These are phyloP conservation scores for Aspergillus costaricaensis DNA, from an alignment of 2,329 filamentous ascomycete genomes.

Conservation along the genomic window DNA sequence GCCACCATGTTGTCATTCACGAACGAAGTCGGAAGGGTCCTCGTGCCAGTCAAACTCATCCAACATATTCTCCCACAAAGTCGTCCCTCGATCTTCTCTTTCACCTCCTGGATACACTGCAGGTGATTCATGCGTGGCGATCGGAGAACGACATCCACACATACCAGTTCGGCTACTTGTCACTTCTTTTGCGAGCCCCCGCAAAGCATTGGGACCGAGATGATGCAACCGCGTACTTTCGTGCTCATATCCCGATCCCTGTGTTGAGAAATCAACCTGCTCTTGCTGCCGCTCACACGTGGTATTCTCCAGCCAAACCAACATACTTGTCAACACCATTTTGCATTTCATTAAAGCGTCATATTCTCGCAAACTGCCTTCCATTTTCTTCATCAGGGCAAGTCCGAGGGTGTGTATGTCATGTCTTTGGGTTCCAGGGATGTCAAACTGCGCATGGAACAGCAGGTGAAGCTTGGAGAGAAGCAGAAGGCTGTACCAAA, in stretches of 20 bases:
- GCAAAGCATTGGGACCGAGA: too few species aligned
- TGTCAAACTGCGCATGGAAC: neutral
- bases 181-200: too few species aligned
- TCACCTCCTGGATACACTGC: too few species aligned
- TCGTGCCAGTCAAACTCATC: too few species aligned
- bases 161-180: too few species aligned
- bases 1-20: too few species aligned
- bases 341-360: conserved; percentile 1
- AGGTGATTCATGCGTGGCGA: too few species aligned
- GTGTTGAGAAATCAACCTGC: neutral
- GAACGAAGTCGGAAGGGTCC: too few species aligned
- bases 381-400: conserved; percentile 4
- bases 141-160: too few species aligned
- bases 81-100: too few species aligned
- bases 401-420: neutral
- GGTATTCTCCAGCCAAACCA: neutral
- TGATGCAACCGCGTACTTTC: neutral
- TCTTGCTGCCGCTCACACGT: neutral
- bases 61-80: too few species aligned
- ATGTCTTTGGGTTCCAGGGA: neutral
- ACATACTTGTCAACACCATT: neutral
- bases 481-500: conserved; percentile 10
- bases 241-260: neutral
- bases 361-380: neutral
- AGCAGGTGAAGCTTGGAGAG: conserved; percentile 10